Base-by-base conservation (phyloP, 2,329 filamentous ascomycete genomes). In the Colletotrichum lini region DNA sequence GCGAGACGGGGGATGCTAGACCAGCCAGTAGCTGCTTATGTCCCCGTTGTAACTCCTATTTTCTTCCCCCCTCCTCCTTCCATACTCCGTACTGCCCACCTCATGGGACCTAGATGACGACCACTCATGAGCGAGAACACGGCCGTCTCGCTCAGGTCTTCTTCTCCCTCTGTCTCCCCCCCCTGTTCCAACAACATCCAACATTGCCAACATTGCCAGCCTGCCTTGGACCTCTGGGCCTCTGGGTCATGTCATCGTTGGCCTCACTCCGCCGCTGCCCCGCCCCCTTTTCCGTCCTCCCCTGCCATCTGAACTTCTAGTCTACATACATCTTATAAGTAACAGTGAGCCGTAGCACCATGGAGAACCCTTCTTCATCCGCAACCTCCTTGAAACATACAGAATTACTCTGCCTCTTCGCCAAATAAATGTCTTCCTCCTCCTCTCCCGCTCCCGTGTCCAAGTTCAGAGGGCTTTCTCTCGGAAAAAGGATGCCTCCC, bases 391-490 rank as follows among this genome's bases (percentile, higher is more conserved):
- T 56, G 49, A 61, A 72, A 57, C 57, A 65, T 53, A 65, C 65
- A 70, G 60, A 59, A 70, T 49, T 47, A 30, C 35, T 30, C 67
- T 50, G 61, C 60, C 52, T 42, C 42, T 60, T 65, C 50, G 10
- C 23, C 35, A 45, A 26, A 53, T 49, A 53, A 60, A 72, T 72
- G 67, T 61, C 57, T 68, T 59, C 62, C 74, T 66, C 70, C 72
- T 76, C 78, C 66, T 73, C 83, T 84, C 79, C 78, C 72, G 76
- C 76, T 61, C 78, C 80, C 21, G 76, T 77, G 21, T 76, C 79
- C 60, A 79, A 78, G 54, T 78, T 86, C 74, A 81, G 80, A 75
- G 78, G 79, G 77, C 83, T 85, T 77, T 84, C 82, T 60, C 77
- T 85, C 23, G 79, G 78, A 72, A 79, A 76, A 71, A 62, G 47